A percentile compares a stretch with the other conserved stretches of the same genome.
Evolutionary conservation across 2,329 filamentous ascomycete genomes (phyloP).

Genomic region (Metarhizium robertsii): DNA sequence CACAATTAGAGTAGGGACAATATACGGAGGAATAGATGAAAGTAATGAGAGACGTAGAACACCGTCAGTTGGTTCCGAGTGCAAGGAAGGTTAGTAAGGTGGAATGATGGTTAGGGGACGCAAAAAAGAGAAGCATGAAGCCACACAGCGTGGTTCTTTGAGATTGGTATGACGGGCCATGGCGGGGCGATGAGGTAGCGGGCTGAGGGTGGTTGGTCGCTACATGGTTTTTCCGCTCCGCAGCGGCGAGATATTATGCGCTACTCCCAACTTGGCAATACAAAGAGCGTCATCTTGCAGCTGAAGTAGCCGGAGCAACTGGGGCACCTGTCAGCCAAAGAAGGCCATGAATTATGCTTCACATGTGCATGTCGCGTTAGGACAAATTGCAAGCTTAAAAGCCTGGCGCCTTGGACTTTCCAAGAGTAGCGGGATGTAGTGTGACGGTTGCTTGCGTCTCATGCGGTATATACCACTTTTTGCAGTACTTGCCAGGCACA

Average conservation of each 20-base stretch:
- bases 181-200: conserved; percentile 21
- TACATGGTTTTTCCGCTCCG: conserved; percentile 21
- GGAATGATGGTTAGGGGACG: not conserved
- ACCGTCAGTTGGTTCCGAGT: not conserved
- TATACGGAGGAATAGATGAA: no score
- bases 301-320: no score
- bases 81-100: not conserved
- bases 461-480: no score
- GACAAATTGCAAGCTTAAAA: no score
- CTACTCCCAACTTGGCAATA: no score
- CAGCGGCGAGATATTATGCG: not conserved
- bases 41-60: not conserved
- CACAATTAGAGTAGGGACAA: not conserved
- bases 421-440: no score
- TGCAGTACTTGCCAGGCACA: no score
- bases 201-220: not conserved
- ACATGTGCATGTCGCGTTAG: no score
- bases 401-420: no score
- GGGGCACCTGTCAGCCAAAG: no score
- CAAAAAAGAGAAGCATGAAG: not conserved
- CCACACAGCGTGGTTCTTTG: not conserved
- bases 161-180: conserved; percentile 11
- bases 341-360: no score
- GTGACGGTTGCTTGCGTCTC: no score
- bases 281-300: not conserved